Percentiles rank a stretch among this genome's conserved stretches.
Evolutionary conservation across 345 rosid species (phyloP).

Genomic region (Rhodamnia rubescens): DNA sequence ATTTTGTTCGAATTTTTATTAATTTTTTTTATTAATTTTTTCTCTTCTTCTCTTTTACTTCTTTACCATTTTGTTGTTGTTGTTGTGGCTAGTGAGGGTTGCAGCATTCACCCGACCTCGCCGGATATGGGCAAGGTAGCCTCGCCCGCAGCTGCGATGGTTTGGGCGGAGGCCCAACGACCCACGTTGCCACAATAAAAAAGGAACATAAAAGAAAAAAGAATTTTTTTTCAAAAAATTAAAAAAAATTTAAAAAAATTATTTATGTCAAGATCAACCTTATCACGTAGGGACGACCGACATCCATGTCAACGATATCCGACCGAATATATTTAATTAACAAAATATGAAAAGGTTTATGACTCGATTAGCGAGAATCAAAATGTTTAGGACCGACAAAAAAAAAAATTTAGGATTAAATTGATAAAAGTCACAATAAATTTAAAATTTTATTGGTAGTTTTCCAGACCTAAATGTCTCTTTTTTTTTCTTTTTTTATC

Average conservation of each 20-base stretch:
- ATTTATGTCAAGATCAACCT: accelerated
- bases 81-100: background rate
- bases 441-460: background rate
- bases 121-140: no score
- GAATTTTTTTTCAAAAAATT: background rate
- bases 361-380: accelerated
- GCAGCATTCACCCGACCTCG: no score
- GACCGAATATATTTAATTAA: background rate
- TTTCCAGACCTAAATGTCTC: background rate
- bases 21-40: background rate
- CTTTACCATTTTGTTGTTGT: no score
- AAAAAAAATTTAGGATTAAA: accelerated
- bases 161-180: no score
- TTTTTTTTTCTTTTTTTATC: background rate
- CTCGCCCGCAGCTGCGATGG: no score
- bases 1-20: background rate
- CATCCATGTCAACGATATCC: accelerated
- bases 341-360: background rate
- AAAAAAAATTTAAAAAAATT: background rate
- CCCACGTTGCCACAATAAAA: background rate
- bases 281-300: accelerated
- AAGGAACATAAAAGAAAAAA: background rate
- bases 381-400: no score
- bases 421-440: no score
- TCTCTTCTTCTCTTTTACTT: accelerated